Evolutionary conservation across 2,329 filamentous ascomycete species (phyloP), one percentile per base, ranked within the genome.

Genomic region (Clonostachys byssicola): DNA sequence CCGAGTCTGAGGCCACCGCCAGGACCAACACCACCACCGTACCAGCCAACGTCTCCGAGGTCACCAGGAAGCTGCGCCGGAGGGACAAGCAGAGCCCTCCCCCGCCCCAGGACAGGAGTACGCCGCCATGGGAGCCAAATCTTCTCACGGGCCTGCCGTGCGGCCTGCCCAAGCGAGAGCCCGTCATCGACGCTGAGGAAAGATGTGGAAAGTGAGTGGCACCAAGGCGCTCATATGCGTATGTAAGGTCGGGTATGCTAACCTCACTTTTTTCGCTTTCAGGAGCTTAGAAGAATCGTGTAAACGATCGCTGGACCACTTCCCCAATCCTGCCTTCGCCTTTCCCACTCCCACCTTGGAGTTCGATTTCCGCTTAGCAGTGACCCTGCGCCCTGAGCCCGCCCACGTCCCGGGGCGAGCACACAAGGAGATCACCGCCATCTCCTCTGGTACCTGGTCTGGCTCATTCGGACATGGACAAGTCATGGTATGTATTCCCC

Each of bases 291-390:
- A 70, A 50, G 66, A 70, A 45, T 57, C 63, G 14, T 66, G 62
- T 49, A 63, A 66, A 49, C 64, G 66, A 40, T 60, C 66, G 10
- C 57, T 70, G 16, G 60, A 64, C 42, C 66, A 70, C 45, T 70
- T 70, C 36, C 67, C 69, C n/a, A 66, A 68, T 51, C 68, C 73
- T 16, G 57, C 61, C 39, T 52, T 75, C 34, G 63, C 63, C 5
- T 67, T 77, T 44, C 73, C 74, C 13, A 66, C 68, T 54, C 73
- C 74, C 6, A 65, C 63, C 36, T 65, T 76, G 44, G 67, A 66
- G 44, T 73, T 76, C 42, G 74, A 78, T 54, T 76, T 78, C 52
- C 72, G 73, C 47, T 70, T 78, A 57, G 69, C 71, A 39, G 73
- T 77, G 13, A 62, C 60, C 16, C 60, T 76, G 30, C 70, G 71